Percentiles rank a stretch among this genome's conserved stretches.
phyloP scores from a whole-genome alignment of 1,284 basidiomycete species.

The Puccinia triticina region DNA sequence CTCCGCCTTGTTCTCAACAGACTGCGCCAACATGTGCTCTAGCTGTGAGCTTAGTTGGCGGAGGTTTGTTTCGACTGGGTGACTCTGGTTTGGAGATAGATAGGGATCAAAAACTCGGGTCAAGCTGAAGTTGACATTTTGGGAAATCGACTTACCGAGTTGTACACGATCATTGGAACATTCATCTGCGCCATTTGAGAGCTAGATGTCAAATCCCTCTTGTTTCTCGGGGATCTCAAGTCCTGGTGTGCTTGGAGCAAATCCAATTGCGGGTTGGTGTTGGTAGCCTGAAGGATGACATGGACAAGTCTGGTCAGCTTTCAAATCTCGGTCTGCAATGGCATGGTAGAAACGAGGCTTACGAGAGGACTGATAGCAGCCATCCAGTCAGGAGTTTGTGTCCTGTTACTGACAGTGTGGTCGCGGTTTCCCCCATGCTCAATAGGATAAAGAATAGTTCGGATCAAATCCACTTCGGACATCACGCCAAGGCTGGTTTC shows the following conservation, averaged over 20 bases:
- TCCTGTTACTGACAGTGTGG: constrained; percentile 7
- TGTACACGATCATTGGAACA: constrained; percentile 35
- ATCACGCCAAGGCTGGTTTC: constrained; percentile 25
- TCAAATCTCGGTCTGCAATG: neutral
- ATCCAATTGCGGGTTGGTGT: neutral
- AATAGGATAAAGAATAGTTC: constrained; percentile 34
- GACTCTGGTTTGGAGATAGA: constrained; percentile 16
- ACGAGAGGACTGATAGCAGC: constrained; percentile 44
- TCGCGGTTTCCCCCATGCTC: constrained; percentile 39
- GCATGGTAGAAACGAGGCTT: neutral
- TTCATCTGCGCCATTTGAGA: neutral
- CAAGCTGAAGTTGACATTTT: neutral
- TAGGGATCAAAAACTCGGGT: neutral
- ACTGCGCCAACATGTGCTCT: constrained; percentile 7
- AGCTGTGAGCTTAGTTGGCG: constrained; percentile 21
- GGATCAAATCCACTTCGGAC: constrained; percentile 43
- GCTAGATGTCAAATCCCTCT: neutral
- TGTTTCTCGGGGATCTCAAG: neutral
- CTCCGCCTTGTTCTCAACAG: constrained; percentile 40
- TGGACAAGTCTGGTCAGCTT: neutral
- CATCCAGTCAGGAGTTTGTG: constrained; percentile 32
- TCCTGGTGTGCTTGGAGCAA: neutral
- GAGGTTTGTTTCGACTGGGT: constrained; percentile 46
- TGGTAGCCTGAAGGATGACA: neutral
- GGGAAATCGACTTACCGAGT: constrained; percentile 36